Conservation (phyloP, 495 filamentous ascomycete genomes). For the Xanthoparmelia taractica region DNA sequence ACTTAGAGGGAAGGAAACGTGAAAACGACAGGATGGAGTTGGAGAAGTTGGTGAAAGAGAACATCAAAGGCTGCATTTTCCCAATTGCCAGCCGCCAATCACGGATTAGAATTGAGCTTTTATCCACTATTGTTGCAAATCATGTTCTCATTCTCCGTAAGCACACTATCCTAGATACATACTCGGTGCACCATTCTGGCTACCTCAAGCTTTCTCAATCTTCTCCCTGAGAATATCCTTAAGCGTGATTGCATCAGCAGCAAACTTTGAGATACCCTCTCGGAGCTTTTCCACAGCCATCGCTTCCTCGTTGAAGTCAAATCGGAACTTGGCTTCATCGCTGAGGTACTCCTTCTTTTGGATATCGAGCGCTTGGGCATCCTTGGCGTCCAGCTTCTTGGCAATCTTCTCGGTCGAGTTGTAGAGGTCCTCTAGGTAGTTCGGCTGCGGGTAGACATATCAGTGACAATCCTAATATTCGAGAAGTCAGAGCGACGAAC, state of each 20-base stretch:
- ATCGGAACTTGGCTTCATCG: slow-evolving; percentile 87
- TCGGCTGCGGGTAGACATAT: slow-evolving; percentile 49
- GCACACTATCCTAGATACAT: slow-evolving; percentile 14
- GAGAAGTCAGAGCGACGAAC: slow-evolving; percentile 32
- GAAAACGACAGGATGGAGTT: neutral
- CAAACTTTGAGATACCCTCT: slow-evolving; percentile 98
- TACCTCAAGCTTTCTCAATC: slow-evolving; percentile 44
- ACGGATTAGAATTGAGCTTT: neutral
- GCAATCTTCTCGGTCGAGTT: slow-evolving; percentile 72
- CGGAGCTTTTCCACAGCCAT: slow-evolving; percentile 99
- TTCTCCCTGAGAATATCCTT: slow-evolving; percentile 87
- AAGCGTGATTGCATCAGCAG: slow-evolving; percentile 87
- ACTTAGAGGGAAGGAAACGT: neutral
- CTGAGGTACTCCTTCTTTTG: slow-evolving; percentile 85
- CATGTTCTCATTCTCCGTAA: slow-evolving; percentile 12
- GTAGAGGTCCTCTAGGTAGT: slow-evolving; percentile 86
- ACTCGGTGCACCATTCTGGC: slow-evolving; percentile 4
- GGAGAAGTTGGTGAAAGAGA: neutral
- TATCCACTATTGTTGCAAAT: neutral
- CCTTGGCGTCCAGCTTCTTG: slow-evolving; percentile 78
- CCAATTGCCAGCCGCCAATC: neutral
- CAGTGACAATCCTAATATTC: slow-evolving; percentile 7
- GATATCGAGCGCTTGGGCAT: slow-evolving; percentile 61
- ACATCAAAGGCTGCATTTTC: neutral
- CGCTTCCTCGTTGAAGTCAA: slow-evolving; percentile 98